phyloP scores from a whole-genome alignment of 805 yeast genomes.

The Torulaspora franciscae region DNA sequence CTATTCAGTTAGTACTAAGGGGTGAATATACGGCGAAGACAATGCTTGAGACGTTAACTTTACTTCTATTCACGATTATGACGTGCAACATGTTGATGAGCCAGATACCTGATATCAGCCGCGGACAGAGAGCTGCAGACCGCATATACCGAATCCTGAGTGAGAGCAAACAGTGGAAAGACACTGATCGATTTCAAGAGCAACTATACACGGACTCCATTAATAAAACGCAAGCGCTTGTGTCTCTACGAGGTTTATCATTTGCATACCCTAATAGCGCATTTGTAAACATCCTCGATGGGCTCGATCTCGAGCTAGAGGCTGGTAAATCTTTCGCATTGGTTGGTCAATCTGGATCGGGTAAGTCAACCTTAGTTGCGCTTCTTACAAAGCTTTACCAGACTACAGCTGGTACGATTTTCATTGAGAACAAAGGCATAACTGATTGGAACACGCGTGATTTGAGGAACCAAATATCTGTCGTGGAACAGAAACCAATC shows the following conservation, averaged over 20 bases:
- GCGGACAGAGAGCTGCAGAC: conserved; percentile 73
- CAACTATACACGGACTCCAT: conserved; percentile 1
- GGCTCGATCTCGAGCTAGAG: conserved; percentile 42
- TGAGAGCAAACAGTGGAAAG: conserved; percentile 13
- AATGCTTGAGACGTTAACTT: conserved; percentile 62
- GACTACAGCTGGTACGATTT: conserved; percentile 36
- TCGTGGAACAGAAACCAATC: conserved; percentile 71
- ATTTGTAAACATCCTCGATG: conserved; percentile 36
- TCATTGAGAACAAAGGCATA: conserved; percentile 47
- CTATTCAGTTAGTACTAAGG: conserved; percentile 61
- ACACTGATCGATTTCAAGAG: conserved; percentile 2
- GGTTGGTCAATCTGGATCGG: conserved; percentile 85
- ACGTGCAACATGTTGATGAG: conserved; percentile 55
- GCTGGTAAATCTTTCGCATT: conserved; percentile 56
- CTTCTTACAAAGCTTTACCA: conserved; percentile 53
- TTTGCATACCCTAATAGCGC: conserved; percentile 47
- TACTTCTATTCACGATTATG: conserved; percentile 68
- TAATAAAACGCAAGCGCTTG: conserved; percentile 1
- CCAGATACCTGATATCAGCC: conserved; percentile 71
- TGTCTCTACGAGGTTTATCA: conserved; percentile 42
- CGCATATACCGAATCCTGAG: conserved; percentile 41
- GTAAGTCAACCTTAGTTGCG: conserved; percentile 73
- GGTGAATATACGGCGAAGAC: conserved; percentile 52
- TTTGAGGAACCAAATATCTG: conserved; percentile 51
- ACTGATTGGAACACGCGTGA: conserved; percentile 41